Evolutionary conservation across 169 alveolate species (phyloP), one percentile per base, ranked within the genome.

Genomic region (Cryptosporidium muris): DNA sequence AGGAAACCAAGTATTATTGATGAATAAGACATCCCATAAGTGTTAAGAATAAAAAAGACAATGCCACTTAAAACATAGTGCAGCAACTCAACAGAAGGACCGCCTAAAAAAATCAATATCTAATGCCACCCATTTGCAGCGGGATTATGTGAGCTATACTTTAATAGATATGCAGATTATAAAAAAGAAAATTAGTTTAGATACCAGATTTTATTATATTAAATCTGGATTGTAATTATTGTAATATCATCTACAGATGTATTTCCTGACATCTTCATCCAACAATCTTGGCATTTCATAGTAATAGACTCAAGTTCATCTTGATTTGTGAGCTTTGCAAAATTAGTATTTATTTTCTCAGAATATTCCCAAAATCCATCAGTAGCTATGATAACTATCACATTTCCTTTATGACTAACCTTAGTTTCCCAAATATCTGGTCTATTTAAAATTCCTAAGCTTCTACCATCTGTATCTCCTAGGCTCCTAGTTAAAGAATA

Each of bases 341-440:
- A 60, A 47, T 74, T 64, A 12, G 54, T 54, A 2, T 14, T 43
- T 45, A 45, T 45, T 36, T 74, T 64, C 38, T 60, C 54, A 1
- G 68, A 60, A 74, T 45, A 53, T 42, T 74, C 64, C 3, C 43
- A 68, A 42, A 56, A 74, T 14, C 85, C 85, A 42, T 74, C 85
- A 0, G 85, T 74, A 0, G 74, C 85, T 34, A 74, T 34, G 14
- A 74, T 53, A 58, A 74, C 45, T 56, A 47, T 43, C 40, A 74
- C 2, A 2, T 62, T 25, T n/a, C 36, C 62, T 16, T 63, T 68
- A 45, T 48, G 54, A 43, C 60, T 68, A 45, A 56, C 40, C 51
- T 45, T 74, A 60, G 60, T 74, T 60, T 74, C 85, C 85, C 85
- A 74, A 34, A 74, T 42, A 14, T 74, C 85, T 25, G 85, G 85